Base-by-base conservation (phyloP, 2,329 filamentous ascomycete genomes). In the Shiraia sp. region DNA sequence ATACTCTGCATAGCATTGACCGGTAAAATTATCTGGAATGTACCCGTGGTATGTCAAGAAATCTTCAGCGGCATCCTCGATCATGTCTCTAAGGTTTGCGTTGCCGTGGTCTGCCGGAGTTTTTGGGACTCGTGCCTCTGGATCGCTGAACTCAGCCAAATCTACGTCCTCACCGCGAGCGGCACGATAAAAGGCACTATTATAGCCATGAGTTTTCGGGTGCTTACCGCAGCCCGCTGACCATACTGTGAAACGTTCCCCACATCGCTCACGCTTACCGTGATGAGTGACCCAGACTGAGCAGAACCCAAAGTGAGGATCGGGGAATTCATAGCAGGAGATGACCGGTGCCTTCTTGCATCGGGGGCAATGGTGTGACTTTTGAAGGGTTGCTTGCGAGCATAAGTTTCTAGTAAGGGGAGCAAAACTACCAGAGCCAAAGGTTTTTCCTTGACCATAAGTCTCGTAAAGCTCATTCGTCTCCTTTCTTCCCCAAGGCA, bases 361-460 rank as follows among this genome's bases (percentile, higher is more conserved):
- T 12, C 22, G 19, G 10, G 10, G 3, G 13, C 36, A 39, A n/a
- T 39, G 36, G 15, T 39, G 36, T 5, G 14, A n/a, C 10, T 6
- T 7, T 16, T 3, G 4, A 14, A 32, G 36, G 5, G 19, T 15
- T 28, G 24, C 16, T 1, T 29, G 28, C 8, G 36, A 32, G 3
- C 28, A 32, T 5, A 39, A 23, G 15, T 39, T 39, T 31, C 36
- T 17, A 17, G 36, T 39, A 10, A 26, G 9, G 13, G 36, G 28
- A 2, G 32, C 22, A 14, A 39, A 39, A 8, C 16, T 25, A 8
- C 36, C 36, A 7, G 19, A 32, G 16, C 26, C 26, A 23, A 26
- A 39, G 17, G 13, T 3, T 19, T 39, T 15, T 2, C 17, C 13
- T 16, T 32, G 13, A 12, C 36, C 23, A 13, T 39, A 39, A 10